Conservation (phyloP, 2,329 filamentous ascomycete genomes). For the Venturia asperata region DNA sequence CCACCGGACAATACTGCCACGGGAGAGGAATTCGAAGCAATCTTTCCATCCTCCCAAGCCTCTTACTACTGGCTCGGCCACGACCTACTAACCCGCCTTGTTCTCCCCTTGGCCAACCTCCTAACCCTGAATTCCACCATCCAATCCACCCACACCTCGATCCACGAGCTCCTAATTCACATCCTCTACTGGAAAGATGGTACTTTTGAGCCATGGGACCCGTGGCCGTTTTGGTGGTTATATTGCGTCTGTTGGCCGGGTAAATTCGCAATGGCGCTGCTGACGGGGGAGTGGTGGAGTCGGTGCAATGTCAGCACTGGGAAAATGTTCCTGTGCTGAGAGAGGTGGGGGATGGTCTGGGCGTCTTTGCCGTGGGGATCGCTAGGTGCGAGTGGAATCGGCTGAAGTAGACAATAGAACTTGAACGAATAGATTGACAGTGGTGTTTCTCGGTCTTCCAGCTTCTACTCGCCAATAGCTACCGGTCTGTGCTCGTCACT, state of each 20-base stretch:
- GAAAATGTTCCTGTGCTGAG: slow-evolving; percentile 44
- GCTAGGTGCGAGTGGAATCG: too few relatives aligned
- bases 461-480: too few relatives aligned
- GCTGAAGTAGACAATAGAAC: too few relatives aligned
- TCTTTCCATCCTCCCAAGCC: slow-evolving; percentile 21
- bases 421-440: too few relatives aligned
- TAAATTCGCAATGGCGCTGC: slow-evolving; percentile 43
- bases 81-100: slow-evolving; percentile 49
- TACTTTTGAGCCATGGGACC: slow-evolving; percentile 44
- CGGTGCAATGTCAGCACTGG: slow-evolving; percentile 61
- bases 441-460: too few relatives aligned
- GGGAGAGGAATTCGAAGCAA: not conserved
- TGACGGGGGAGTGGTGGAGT: slow-evolving; percentile 50
- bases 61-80: slow-evolving; percentile 61
- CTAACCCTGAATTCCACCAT: slow-evolving; percentile 24
- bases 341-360: too few relatives aligned
- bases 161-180: slow-evolving; percentile 34
- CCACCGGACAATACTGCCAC: too few relatives aligned
- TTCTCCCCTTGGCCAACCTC: slow-evolving; percentile 42
- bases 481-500: too few relatives aligned
- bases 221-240: slow-evolving; percentile 44
- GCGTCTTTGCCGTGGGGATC: too few relatives aligned
- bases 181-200: slow-evolving; percentile 44
- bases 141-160: slow-evolving; percentile 22
- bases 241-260: slow-evolving; percentile 49